These are phyloP conservation scores for Lepiota venenata DNA, from an alignment of 768 basidiomycete genomes.

Conservation along the genomic window DNA sequence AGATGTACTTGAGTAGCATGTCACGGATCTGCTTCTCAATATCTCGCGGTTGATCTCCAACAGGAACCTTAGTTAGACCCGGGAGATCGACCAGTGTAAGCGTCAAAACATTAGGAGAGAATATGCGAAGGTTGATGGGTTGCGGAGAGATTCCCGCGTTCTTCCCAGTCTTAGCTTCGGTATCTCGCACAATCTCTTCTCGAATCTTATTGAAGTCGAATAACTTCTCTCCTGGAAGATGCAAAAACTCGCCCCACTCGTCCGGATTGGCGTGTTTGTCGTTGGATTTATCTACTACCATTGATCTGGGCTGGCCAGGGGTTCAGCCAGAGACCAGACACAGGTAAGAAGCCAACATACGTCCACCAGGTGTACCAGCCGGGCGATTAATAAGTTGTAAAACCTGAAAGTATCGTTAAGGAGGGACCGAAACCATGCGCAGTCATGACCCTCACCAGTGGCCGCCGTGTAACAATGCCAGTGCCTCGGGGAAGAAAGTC, in stretches of 20 bases:
- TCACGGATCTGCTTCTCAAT: conserved; percentile 98
- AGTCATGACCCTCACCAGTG: conserved; percentile 59
- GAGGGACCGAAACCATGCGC: background rate
- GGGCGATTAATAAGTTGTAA: conserved; percentile 93
- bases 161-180: conserved; percentile 97
- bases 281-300: conserved; percentile 44
- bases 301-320: conserved; percentile 34
- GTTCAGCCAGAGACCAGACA: background rate
- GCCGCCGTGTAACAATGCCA: conserved; percentile 97
- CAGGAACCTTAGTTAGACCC: conserved; percentile 92
- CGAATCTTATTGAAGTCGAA: conserved; percentile 97
- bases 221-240: conserved; percentile 95
- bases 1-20: conserved; percentile 94
- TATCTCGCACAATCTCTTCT: conserved; percentile 94
- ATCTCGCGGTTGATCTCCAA: conserved; percentile 94
- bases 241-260: conserved; percentile 99
- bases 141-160: conserved; percentile 97
- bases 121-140: conserved; percentile 97
- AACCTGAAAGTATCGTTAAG: conserved; percentile 43
- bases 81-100: conserved; percentile 97
- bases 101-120: conserved; percentile 95
- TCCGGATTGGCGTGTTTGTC: conserved; percentile 85
- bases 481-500: conserved; percentile 99
- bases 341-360: background rate
- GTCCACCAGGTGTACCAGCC: conserved; percentile 35